Evolutionary conservation across 345 rosid genomes (phyloP).

Genomic region (Diplotaxis tenuifolia): DNA sequence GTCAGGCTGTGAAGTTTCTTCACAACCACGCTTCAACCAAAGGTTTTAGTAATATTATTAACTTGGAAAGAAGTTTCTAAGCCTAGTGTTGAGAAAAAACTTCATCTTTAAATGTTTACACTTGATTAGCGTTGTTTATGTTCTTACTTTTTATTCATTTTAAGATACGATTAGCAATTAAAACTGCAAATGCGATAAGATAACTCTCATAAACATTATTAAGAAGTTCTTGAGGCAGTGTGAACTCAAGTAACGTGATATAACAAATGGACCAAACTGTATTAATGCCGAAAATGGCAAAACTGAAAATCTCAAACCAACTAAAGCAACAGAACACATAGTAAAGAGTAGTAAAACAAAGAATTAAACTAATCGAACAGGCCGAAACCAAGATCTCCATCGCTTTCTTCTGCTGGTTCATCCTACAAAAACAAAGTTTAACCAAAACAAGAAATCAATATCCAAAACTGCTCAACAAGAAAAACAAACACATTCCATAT

Average conservation of each 20-base stretch:
- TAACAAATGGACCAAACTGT: constrained; percentile 10
- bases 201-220: background rate
- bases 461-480: background rate
- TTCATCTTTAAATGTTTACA: too few species aligned
- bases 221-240: background rate
- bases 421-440: constrained; percentile 37
- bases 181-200: background rate
- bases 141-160: background rate
- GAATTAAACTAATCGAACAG: constrained; percentile 61
- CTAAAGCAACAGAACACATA: constrained; percentile 9
- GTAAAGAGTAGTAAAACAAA: background rate
- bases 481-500: background rate
- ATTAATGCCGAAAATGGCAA: constrained; percentile 14
- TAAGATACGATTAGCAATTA: background rate
- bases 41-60: constrained; percentile 10
- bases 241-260: background rate
- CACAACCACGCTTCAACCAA: background rate
- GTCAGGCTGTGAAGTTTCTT: constrained; percentile 27
- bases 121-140: too few species aligned
- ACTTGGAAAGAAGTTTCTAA: background rate
- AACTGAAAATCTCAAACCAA: constrained; percentile 17
- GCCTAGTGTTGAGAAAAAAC: too few species aligned
- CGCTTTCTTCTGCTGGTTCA: constrained; percentile 78
- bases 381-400: constrained; percentile 82
- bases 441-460: background rate